Percentiles rank a stretch among this genome's conserved stretches.
phyloP scores from a whole-genome alignment of 2,329 filamentous ascomycete genomes.

The Penicillium brasilianum region DNA sequence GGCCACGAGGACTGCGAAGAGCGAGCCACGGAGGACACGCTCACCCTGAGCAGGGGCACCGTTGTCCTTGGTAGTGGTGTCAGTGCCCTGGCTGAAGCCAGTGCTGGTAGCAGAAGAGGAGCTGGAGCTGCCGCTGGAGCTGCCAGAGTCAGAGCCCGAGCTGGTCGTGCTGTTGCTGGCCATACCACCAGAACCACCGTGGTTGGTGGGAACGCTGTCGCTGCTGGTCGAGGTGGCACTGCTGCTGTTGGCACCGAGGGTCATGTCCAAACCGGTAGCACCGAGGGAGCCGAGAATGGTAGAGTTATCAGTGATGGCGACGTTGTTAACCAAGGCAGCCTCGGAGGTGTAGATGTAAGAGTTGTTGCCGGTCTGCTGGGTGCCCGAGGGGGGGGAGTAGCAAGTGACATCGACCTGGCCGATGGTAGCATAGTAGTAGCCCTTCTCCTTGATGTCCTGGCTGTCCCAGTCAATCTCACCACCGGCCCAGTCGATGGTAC shows the following conservation, averaged over 20 bases:
- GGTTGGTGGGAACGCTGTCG: conserved; percentile 41
- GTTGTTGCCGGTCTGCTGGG: conserved; percentile 61
- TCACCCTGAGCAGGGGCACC: conserved; percentile 45
- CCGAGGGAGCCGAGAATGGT: conserved; percentile 79
- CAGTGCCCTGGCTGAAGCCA: conserved; percentile 41
- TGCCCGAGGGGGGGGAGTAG: conserved; percentile 79
- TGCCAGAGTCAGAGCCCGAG: conserved; percentile 16
- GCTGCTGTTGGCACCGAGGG: conserved; percentile 29
- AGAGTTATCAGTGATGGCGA: conserved; percentile 73
- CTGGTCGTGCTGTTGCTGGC: conserved; percentile 31
- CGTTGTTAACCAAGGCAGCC: conserved; percentile 73
- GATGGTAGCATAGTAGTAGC: conserved; percentile 87
- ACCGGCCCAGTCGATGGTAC: conserved; percentile 90
- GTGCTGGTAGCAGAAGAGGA: conserved; percentile 25
- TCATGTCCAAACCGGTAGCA: conserved; percentile 79
- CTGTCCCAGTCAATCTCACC: conserved; percentile 87
- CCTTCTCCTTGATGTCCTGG: conserved; percentile 76
- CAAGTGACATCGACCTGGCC: conserved; percentile 81
- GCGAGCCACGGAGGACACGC: conserved; percentile 49
- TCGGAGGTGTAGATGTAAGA: conserved; percentile 76
- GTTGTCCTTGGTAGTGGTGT: conserved; percentile 23
- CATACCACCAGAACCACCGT: conserved; percentile 26
- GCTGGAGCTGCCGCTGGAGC: conserved; percentile 25
- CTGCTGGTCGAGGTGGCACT: conserved; percentile 32
- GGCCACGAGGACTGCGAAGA: conserved; percentile 55